Conservation (phyloP, 805 yeast genomes). For the Candida ipomoeae region DNA sequence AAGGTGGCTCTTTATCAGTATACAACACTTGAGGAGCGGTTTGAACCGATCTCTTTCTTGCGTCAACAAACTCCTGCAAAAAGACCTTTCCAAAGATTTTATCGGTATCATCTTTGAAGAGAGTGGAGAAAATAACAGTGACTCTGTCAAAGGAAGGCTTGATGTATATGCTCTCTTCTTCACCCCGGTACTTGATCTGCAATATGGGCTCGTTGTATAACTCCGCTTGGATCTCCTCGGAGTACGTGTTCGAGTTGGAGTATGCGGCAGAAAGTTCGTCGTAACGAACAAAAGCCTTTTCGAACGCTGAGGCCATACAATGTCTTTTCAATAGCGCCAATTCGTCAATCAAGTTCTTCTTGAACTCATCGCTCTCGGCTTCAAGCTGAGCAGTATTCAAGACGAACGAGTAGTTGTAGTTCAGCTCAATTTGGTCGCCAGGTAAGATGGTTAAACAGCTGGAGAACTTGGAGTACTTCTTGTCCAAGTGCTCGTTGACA, state of each 20-base stretch:
- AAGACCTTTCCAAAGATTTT: constrained; percentile 85
- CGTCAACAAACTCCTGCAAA: constrained; percentile 91
- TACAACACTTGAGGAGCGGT: constrained; percentile 97
- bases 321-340: constrained; percentile 78
- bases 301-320: constrained; percentile 90
- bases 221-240: constrained; percentile 42
- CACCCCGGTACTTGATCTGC: constrained; percentile 79
- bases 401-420: constrained; percentile 75
- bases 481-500: constrained; percentile 48
- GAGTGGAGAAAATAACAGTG: constrained; percentile 91
- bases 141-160: constrained; percentile 94
- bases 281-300: constrained; percentile 76
- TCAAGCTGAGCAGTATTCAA: constrained; percentile 50
- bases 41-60: constrained; percentile 91
- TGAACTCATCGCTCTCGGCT: constrained; percentile 42
- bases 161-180: constrained; percentile 81
- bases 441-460: constrained; percentile 32
- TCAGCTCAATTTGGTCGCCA: constrained; percentile 53
- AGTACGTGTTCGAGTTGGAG: constrained; percentile 40
- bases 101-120: constrained; percentile 96
- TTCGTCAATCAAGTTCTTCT: constrained; percentile 51
- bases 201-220: constrained; percentile 54
- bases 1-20: constrained; percentile 87
- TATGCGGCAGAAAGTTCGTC: constrained; percentile 54
- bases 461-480: constrained; percentile 41